phyloP scores from a whole-genome alignment of 1,284 basidiomycete genomes.

The Trichosporon sp. region DNA sequence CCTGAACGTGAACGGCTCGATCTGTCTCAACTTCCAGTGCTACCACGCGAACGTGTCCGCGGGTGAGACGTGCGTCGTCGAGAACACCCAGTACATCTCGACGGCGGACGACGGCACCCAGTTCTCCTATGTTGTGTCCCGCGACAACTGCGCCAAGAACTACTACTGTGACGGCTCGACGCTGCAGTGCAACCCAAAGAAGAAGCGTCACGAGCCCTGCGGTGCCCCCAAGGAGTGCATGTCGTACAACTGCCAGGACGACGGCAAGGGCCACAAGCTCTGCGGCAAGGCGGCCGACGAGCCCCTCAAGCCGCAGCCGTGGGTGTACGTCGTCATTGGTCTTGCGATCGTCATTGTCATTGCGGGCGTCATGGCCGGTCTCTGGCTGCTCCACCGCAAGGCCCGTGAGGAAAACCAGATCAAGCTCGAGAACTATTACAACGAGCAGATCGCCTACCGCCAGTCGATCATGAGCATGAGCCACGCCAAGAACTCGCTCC shows the following conservation, averaged over 20 bases:
- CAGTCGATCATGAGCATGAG: constrained; percentile 57
- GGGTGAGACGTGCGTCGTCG: constrained; percentile 67
- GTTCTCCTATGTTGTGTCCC: constrained; percentile 74
- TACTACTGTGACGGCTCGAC: constrained; percentile 72
- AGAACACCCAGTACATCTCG: constrained; percentile 76
- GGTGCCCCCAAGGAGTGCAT: constrained; percentile 79
- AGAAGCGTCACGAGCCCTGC: constrained; percentile 65
- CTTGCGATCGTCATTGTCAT: constrained; percentile 76
- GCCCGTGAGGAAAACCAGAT: constrained; percentile 73
- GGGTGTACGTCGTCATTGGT: constrained; percentile 73
- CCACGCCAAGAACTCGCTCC: constrained; percentile 53
- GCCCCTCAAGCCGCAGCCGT: constrained; percentile 67
- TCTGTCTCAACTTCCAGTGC: constrained; percentile 79
- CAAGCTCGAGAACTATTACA: constrained; percentile 81
- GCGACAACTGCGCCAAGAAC: constrained; percentile 64
- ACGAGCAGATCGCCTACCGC: constrained; percentile 63
- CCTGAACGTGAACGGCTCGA: constrained; percentile 75
- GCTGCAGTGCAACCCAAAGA: constrained; percentile 64
- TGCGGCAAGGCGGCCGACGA: constrained; percentile 68
- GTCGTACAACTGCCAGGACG: constrained; percentile 73
- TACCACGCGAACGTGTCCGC: constrained; percentile 74
- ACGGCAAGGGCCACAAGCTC: constrained; percentile 52
- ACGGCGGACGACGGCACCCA: constrained; percentile 60
- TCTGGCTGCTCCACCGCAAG: constrained; percentile 71
- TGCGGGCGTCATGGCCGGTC: constrained; percentile 66